Conservation (phyloP, 1,139 yeast species). For the Torulaspora globosa region DNA sequence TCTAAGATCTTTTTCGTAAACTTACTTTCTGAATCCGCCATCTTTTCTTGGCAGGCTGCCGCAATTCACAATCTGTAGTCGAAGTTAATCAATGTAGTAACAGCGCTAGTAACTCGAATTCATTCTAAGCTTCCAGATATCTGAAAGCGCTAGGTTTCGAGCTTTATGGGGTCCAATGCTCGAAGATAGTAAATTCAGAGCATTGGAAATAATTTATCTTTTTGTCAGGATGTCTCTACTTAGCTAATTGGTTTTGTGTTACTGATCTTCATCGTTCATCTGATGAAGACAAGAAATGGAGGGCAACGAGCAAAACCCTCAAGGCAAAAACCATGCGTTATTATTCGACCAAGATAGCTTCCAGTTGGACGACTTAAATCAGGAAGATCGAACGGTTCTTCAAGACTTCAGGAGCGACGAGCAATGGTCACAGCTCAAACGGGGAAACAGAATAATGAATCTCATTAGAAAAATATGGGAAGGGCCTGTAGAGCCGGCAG, state of each 20-base stretch:
- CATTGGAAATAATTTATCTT: background rate
- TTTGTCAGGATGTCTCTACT: background rate
- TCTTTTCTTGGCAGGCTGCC: too few relatives aligned
- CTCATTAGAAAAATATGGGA: constrained; percentile 40
- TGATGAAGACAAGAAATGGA: background rate
- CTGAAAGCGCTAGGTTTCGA: too few relatives aligned
- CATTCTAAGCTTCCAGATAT: too few relatives aligned
- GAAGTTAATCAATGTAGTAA: too few relatives aligned
- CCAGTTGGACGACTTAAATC: constrained; percentile 4
- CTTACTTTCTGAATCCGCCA: too few relatives aligned
- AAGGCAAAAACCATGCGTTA: background rate
- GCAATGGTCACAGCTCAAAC: constrained; percentile 44
- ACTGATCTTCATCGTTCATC: background rate
- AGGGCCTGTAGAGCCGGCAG: constrained; percentile 51
- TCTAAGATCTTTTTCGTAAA: background rate
- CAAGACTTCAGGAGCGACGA: constrained; percentile 23
- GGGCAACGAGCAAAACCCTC: background rate
- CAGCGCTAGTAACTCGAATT: too few relatives aligned
- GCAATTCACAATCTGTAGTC: too few relatives aligned
- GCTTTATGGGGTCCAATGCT: too few relatives aligned
- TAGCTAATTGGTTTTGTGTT: background rate
- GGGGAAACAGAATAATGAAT: constrained; percentile 30
- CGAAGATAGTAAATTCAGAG: background rate
- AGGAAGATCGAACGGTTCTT: background rate
- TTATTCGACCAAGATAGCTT: background rate